These are phyloP conservation scores for Trichothecium roseum DNA, from an alignment of 2,329 filamentous ascomycete species.

Conservation along the genomic window DNA sequence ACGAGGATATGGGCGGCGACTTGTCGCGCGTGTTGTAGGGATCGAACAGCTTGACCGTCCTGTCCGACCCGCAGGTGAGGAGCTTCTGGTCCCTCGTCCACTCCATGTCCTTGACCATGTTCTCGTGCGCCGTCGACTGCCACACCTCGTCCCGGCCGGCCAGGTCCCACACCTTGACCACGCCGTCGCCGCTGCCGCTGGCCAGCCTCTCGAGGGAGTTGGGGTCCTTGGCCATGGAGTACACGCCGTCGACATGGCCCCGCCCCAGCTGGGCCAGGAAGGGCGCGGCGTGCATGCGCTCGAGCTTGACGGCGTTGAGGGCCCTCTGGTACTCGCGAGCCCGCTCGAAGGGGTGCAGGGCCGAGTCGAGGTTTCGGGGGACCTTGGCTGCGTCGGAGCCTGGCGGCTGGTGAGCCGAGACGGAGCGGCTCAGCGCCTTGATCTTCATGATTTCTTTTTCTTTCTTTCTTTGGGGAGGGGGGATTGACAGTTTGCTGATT, in stretches of 20 bases:
- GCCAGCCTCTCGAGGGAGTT: constrained; percentile 64
- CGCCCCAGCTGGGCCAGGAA: constrained; percentile 80
- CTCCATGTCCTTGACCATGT: constrained; percentile 81
- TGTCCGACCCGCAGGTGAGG: constrained; percentile 77
- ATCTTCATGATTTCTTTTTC: constrained; percentile 48
- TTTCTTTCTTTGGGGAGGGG: too few species aligned
- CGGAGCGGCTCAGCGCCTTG: constrained; percentile 56
- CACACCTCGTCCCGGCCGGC: constrained; percentile 59
- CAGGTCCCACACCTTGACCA: constrained; percentile 87
- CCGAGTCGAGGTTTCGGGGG: constrained; percentile 68
- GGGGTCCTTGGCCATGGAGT: constrained; percentile 71
- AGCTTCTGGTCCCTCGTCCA: constrained; percentile 84
- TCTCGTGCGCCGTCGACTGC: constrained; percentile 77
- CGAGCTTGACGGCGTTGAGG: constrained; percentile 75
- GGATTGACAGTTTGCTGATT: too few species aligned
- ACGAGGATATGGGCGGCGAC: constrained; percentile 68
- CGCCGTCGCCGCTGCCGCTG: constrained; percentile 80
- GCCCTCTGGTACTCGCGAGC: constrained; percentile 60
- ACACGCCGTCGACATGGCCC: constrained; percentile 83
- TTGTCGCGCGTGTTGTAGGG: constrained; percentile 66
- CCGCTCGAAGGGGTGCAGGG: constrained; percentile 82
- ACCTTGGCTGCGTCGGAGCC: constrained; percentile 55
- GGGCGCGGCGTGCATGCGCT: constrained; percentile 70
- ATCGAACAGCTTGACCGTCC: constrained; percentile 82
- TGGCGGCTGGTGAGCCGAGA: constrained; percentile 53